Evolutionary conservation across 2,329 filamentous ascomycete species (phyloP).

Genomic region (Bipolaris oryzae): DNA sequence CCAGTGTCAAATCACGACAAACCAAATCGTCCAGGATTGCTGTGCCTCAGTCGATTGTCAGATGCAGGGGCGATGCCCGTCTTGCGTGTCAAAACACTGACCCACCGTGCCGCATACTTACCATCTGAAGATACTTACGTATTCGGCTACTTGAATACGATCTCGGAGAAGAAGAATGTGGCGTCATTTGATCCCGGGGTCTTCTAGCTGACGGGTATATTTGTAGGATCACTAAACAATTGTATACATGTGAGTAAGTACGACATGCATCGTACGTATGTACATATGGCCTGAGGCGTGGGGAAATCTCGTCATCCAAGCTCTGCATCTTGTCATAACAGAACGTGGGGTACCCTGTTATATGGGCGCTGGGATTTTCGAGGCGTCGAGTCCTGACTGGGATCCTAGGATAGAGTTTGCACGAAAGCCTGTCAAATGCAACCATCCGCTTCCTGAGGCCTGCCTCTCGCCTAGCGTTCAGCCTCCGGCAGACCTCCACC

Average conservation of each 20-base stretch:
- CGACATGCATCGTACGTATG: background rate
- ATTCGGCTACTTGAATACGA: no score
- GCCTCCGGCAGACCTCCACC: conserved; percentile 5
- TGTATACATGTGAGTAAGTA: no score
- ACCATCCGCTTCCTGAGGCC: conserved; percentile 3
- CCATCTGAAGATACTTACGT: no score
- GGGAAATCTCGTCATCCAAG: background rate
- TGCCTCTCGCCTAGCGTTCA: conserved; percentile 8
- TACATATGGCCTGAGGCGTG: background rate
- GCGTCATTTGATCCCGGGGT: background rate
- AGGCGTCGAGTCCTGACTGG: background rate
- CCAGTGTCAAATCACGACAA: background rate
- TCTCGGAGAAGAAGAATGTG: background rate
- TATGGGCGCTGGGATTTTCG: background rate
- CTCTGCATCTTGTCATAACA: background rate
- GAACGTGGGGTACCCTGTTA: conserved; percentile 2
- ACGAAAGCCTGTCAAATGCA: conserved; percentile 14
- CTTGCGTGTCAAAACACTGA: background rate
- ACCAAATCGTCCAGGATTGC: background rate
- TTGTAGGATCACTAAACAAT: background rate
- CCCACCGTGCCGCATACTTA: background rate
- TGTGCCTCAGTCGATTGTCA: background rate
- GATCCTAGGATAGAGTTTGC: conserved; percentile 5
- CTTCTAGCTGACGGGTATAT: background rate
- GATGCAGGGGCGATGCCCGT: background rate